Conservation (phyloP, 164 flowering plant species). For the Echeveria elegans region DNA sequence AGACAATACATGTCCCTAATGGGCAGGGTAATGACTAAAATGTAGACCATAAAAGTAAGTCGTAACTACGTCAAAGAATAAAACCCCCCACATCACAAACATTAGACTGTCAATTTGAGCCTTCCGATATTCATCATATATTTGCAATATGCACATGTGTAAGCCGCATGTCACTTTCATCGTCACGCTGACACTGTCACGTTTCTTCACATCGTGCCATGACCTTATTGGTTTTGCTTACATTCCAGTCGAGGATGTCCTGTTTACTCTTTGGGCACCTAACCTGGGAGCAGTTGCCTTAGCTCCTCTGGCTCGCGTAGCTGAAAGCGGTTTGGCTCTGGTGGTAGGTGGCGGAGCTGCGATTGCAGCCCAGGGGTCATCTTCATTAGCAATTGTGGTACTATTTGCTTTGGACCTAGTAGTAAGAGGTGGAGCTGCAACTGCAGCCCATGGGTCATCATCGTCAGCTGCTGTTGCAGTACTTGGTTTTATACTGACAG, state of each 20-base stretch:
- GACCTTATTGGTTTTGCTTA: too few species aligned
- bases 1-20: too few species aligned
- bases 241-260: constrained; percentile 62
- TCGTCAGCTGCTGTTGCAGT: constrained; percentile 26
- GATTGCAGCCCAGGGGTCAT: constrained; percentile 90
- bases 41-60: too few species aligned
- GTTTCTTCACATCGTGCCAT: too few species aligned
- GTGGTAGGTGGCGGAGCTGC: constrained; percentile 94
- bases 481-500: constrained; percentile 46
- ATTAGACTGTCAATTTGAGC: too few species aligned
- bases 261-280: constrained; percentile 84
- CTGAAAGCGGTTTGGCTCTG: constrained; percentile 61
- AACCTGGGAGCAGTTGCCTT: constrained; percentile 61
- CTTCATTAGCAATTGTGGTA: constrained; percentile 27
- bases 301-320: constrained; percentile 63
- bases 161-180: too few species aligned
- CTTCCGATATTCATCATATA: too few species aligned
- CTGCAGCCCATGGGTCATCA: constrained; percentile 89
- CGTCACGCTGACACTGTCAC: too few species aligned
- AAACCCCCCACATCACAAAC: too few species aligned
- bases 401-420: constrained; percentile 52
- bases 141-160: too few species aligned
- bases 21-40: too few species aligned
- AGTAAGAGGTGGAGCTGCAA: constrained; percentile 90
- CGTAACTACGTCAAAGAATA: too few species aligned